Base-by-base conservation (phyloP, 2,329 filamentous ascomycete species). In the Fusarium sp. region DNA sequence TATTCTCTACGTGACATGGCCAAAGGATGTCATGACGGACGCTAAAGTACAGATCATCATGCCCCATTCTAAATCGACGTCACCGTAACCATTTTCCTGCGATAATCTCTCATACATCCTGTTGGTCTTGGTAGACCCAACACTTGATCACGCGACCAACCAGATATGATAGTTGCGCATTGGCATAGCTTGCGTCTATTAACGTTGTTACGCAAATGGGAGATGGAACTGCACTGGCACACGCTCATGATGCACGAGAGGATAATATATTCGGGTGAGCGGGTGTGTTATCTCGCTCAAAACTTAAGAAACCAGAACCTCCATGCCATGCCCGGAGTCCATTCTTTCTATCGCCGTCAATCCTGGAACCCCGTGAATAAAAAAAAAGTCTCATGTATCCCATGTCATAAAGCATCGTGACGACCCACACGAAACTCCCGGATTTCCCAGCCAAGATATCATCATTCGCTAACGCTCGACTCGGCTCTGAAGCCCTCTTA, bases 401-500 rank as follows among this genome's bases (percentile, higher is more conserved):
- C 66, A 64, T 74, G 61, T 66, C 71, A 72, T 73, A 70, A 73
- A 58, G 54, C 57, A 68, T 71, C 60, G 67, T 75, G 73, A 72
- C 60, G 55, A 64, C 72, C 69, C 60, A 70, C 64, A 68, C 51
- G 64, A 71, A 74, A 74, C 73, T 75, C 73, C 73, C 58, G 46
- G 48, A 63, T 66, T 63, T 70, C 65, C 67, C 63, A 67, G 58
- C 66, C 69, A 69, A 72, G 72, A 68, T 71, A 71, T 63, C 66
- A 72, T 64, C 68, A 74, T 69, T 71, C 73, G 73, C 73, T 73
- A 62, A 69, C 71, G 69, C 73, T 75, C 73, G 64, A 71, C 73
- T 72, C 73, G 72, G 72, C 72, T 57, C 62, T 71, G 63, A 64
- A 68, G 63, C 66, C 61, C 57, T 66, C 60, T 73, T 74, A 68